Base-by-base conservation (phyloP, 371 early-diverging fungal species). In the Mortierella sp. region DNA sequence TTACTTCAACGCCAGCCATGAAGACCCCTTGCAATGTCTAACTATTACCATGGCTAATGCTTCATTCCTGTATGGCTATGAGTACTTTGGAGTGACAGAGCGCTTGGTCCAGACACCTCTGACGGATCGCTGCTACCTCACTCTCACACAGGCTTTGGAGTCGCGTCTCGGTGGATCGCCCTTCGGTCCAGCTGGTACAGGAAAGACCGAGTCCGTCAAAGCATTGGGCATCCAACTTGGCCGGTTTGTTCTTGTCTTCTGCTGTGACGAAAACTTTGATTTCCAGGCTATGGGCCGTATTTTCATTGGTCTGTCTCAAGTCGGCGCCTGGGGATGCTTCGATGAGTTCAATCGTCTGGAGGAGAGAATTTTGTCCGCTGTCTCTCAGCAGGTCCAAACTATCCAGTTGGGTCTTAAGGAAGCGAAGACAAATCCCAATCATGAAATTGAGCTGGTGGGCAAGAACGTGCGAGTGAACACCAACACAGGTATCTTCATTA, bases 271-370 rank as follows among this genome's bases (percentile, higher is more conserved):
- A 85, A 97, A 94, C 73, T 99, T 98, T 87, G 99, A 99, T 87
- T 98, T 99, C 92, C 97, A 97, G 84, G 98, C 99, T 32, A 97
- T 99, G 97, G 97, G 98, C 59, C 96, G 99, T 84, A 99, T 99
- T 70, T 99, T 99, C 79, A 93, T 96, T 73, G 99, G 99, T 76
- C 91, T 99, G 72, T 97, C 96, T 83, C 96, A 96, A 83, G 99
- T 97, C 12, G 99, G 99, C 43, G 98, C 98, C 0, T 99, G 97
- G 98, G 97, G 99, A 68, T 98, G 99, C 88, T 99, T 99, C 84
- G 99, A 99, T 87, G 99, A 99, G 87, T 99, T 99, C 87, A 99
- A 99, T 86, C 94, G 99, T 70, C 86, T 99, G 75, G 98, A 97
- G 83, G 97, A 97, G 86, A 90, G 98, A 68, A 98, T 98, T 62